phyloP scores from a whole-genome alignment of 164 flowering plant genomes.

The Tetracentron sinense region DNA sequence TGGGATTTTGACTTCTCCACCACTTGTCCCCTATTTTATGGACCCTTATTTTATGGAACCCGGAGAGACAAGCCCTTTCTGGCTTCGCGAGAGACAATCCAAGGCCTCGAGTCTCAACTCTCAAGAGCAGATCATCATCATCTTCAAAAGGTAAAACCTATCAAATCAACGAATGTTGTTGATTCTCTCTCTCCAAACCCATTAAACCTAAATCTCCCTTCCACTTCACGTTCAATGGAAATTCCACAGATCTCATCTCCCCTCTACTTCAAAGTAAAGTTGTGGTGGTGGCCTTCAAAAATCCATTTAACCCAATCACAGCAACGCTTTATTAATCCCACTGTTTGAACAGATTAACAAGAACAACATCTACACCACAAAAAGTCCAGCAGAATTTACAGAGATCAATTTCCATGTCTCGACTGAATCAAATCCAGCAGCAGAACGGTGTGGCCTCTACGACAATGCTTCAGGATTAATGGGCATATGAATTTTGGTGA shows the following conservation, averaged over 20 bases:
- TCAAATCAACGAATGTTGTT: conserved; percentile 12
- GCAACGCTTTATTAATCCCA: conserved; percentile 13
- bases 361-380: conserved; percentile 30
- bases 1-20: no score
- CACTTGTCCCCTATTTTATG: no score
- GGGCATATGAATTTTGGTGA: conserved; percentile 61
- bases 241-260: conserved; percentile 43
- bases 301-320: conserved; percentile 11
- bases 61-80: no score
- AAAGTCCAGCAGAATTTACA: conserved; percentile 49
- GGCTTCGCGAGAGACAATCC: no score
- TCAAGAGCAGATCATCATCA: conserved; percentile 1
- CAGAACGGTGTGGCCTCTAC: conserved; percentile 20
- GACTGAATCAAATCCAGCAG: conserved; percentile 50
- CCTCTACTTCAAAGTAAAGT: conserved; percentile 15
- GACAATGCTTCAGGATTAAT: conserved; percentile 41
- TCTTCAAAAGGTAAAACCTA: conserved; percentile 20
- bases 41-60: no score
- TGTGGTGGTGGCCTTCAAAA: conserved; percentile 9
- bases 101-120: no score
- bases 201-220: conserved; percentile 22
- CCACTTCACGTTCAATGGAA: conserved; percentile 36
- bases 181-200: conserved; percentile 16
- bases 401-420: conserved; percentile 63
- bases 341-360: conserved; percentile 17